These are phyloP conservation scores for Mortierella sp. DNA, from an alignment of 371 early-diverging fungal species.

Conservation along the genomic window DNA sequence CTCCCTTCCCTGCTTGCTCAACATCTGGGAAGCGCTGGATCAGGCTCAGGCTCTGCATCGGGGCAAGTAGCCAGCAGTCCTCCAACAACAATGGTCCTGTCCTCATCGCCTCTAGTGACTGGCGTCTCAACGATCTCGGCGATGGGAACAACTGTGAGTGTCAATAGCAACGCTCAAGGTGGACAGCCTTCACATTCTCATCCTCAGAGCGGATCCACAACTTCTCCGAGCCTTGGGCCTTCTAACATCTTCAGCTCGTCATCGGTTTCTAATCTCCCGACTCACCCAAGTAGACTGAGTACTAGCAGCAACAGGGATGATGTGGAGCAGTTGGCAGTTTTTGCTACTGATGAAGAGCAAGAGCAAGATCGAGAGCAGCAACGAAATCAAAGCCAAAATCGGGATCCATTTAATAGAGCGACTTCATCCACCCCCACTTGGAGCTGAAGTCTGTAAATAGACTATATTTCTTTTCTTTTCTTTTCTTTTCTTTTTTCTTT, in stretches of 20 bases:
- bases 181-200: constrained; percentile 6
- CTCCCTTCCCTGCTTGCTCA: constrained; percentile 35
- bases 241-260: constrained; percentile 25
- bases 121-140: constrained; percentile 44
- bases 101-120: constrained; percentile 47
- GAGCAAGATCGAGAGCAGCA: constrained; percentile 38
- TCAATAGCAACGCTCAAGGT: constrained; percentile 10
- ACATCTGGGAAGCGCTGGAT: constrained; percentile 21
- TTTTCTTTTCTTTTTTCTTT: constrained; percentile 4
- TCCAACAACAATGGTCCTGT: constrained; percentile 44
- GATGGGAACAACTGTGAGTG: constrained; percentile 46
- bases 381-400: constrained; percentile 16
- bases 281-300: constrained; percentile 50
- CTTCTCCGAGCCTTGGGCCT: constrained; percentile 29
- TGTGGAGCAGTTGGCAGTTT: constrained; percentile 49
- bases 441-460: constrained; percentile 33
- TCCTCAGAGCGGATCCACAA: constrained; percentile 9
- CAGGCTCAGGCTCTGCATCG: constrained; percentile 10
- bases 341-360: constrained; percentile 56
- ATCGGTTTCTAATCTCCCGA: constrained; percentile 22
- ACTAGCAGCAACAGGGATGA: constrained; percentile 47
- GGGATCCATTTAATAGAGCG: constrained; percentile 36
- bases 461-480: background rate
- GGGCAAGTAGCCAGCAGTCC: constrained; percentile 43
- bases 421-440: constrained; percentile 47